A percentile compares a stretch with the other conserved stretches of the same genome.
Conservation (phyloP, 306 rosid species). For the Carpinus viminea region DNA sequence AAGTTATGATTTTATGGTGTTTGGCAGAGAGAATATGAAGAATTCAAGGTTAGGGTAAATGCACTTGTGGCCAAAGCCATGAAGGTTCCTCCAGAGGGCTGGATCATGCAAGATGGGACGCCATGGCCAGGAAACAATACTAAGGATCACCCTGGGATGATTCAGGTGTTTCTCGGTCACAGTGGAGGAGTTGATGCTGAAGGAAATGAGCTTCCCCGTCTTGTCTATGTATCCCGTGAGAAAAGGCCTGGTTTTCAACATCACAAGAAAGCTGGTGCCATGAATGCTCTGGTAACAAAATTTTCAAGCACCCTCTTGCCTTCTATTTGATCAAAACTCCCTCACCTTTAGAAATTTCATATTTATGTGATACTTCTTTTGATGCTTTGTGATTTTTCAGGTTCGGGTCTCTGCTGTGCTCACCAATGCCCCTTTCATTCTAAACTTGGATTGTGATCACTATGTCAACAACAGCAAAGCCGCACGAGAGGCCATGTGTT, state of each 20-base stretch:
- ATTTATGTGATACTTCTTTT: not conserved
- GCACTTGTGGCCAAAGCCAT: constrained; percentile 92
- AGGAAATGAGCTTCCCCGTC: constrained; percentile 92
- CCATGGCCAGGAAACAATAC: constrained; percentile 99
- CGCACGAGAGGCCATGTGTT: constrained; percentile 91
- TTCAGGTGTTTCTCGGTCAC: constrained; percentile 93
- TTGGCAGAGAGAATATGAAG: constrained; percentile 92
- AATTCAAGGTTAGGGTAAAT: constrained; percentile 84
- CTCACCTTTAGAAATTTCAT: constrained; percentile 8
- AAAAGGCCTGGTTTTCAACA: constrained; percentile 91
- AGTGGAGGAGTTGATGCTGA: constrained; percentile 90
- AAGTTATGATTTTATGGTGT: constrained; percentile 8
- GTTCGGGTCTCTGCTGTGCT: constrained; percentile 91
- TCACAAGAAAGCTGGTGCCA: constrained; percentile 98
- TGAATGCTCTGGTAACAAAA: constrained; percentile 78
- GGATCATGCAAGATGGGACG: constrained; percentile 99
- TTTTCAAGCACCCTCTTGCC: constrained; percentile 17
- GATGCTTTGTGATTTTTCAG: constrained; percentile 46
- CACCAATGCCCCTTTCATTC: constrained; percentile 88
- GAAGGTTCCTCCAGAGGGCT: constrained; percentile 87
- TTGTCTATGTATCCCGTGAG: constrained; percentile 91
- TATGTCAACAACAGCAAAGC: constrained; percentile 86
- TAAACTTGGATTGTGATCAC: constrained; percentile 96
- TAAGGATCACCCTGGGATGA: constrained; percentile 96
- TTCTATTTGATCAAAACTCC: constrained; percentile 21